phyloP scores from a whole-genome alignment of 495 filamentous ascomycete genomes.

The Penicillium soppii region DNA sequence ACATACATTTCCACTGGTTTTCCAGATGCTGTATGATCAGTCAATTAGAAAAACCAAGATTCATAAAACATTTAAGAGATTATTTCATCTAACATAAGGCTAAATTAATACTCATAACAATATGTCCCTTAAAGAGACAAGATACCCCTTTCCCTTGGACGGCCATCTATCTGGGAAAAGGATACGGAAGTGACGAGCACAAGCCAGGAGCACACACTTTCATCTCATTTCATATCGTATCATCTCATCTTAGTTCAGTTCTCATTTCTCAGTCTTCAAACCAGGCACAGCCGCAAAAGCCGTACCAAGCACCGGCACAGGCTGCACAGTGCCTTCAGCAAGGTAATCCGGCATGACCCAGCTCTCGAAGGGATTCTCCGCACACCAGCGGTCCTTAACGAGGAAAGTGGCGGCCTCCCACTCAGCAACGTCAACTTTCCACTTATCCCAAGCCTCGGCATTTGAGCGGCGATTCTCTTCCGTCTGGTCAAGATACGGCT shows the following conservation, averaged over 20 bases:
- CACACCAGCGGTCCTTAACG: constrained; percentile 62
- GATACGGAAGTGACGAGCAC: no score
- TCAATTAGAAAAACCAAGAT: no score
- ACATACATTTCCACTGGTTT: not conserved
- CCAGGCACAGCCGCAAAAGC: not conserved
- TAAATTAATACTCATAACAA: constrained; percentile 3
- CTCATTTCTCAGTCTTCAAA: constrained; percentile 2
- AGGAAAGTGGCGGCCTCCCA: constrained; percentile 68
- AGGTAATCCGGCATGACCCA: constrained; percentile 21
- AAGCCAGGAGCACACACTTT: no score
- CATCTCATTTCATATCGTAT: no score
- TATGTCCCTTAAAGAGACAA: not conserved
- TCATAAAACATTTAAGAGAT: not conserved
- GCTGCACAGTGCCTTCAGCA: not conserved
- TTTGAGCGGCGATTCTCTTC: constrained; percentile 64
- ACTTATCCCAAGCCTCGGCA: constrained; percentile 55
- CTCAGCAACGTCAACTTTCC: constrained; percentile 53
- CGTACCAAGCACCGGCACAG: constrained; percentile 6
- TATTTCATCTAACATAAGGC: not conserved
- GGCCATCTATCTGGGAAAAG: no score
- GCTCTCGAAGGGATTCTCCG: constrained; percentile 51
- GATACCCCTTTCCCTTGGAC: not conserved
- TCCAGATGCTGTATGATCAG: no score
- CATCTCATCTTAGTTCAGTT: not conserved
- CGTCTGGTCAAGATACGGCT: constrained; percentile 72